Conservation (phyloP, 495 filamentous ascomycete genomes). For the Penicillium simplicissimum region DNA sequence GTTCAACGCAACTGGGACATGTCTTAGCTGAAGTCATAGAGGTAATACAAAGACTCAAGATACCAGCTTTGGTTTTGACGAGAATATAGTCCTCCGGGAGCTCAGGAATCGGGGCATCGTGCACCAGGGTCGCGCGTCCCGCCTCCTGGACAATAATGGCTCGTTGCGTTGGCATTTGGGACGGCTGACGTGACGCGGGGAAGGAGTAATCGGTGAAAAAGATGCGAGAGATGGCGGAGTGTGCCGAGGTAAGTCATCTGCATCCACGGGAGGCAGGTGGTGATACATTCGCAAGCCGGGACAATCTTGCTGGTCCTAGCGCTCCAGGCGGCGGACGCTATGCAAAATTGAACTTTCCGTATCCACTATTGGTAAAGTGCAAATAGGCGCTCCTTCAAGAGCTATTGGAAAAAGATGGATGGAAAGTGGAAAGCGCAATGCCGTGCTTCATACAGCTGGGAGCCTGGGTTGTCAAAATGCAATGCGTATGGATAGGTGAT, state of each 20-base stretch:
- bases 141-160: constrained; percentile 21
- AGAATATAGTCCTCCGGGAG: constrained; percentile 44
- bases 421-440: background rate
- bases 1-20: constrained; percentile 48
- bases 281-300: background rate
- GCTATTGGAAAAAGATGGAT: background rate
- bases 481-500: constrained; percentile 1
- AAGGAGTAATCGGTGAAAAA: background rate
- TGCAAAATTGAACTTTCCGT: background rate
- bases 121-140: constrained; percentile 13
- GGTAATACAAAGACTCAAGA: no score
- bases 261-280: background rate
- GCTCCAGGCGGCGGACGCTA: background rate
- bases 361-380: background rate
- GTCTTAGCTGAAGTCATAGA: constrained; percentile 7
- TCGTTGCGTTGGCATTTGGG: constrained; percentile 18
- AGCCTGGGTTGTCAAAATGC: background rate
- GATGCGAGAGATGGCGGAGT: background rate
- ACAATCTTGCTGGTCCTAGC: background rate
- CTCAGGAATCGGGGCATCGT: constrained; percentile 30
- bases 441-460: background rate
- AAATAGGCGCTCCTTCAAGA: background rate
- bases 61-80: constrained; percentile 42
- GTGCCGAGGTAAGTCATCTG: constrained; percentile 4
- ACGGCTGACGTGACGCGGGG: background rate